phyloP scores from a whole-genome alignment of 352 stramenopile genomes.

The Globisporangium iwayamae region DNA sequence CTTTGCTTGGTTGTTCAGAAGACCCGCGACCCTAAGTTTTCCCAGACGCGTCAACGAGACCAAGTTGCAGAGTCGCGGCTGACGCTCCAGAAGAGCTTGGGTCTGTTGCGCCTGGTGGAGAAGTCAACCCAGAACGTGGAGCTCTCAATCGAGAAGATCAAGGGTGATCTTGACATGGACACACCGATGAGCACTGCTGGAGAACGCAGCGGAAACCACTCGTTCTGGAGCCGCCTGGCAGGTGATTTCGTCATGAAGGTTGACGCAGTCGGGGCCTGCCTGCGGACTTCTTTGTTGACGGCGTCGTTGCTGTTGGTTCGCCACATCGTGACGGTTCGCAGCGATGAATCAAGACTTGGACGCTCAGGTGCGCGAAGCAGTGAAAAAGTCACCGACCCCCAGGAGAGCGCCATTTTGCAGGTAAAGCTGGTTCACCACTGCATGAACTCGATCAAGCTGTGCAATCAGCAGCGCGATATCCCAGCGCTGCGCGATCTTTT shows the following conservation, averaged over 20 bases:
- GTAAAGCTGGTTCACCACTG: conserved; percentile 58
- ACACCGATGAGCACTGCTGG: conserved; percentile 3
- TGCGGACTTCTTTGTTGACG: conserved; percentile 50
- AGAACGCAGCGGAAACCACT: neutral
- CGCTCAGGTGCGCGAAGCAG: neutral
- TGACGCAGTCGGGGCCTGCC: conserved; percentile 19
- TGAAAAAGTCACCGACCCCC: conserved; percentile 9
- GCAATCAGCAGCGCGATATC: conserved; percentile 24
- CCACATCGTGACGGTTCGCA: conserved; percentile 34
- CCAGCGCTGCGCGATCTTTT: conserved; percentile 29
- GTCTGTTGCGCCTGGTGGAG: conserved; percentile 30
- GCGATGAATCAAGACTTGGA: neutral
- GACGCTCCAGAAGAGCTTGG: conserved; percentile 26
- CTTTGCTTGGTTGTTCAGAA: conserved; percentile 55
- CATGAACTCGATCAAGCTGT: conserved; percentile 44
- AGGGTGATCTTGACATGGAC: conserved; percentile 11
- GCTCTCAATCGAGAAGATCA: conserved; percentile 17
- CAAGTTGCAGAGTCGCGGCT: conserved; percentile 18
- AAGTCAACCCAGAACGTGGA: conserved; percentile 22
- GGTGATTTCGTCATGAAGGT: conserved; percentile 26
- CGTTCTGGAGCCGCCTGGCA: conserved; percentile 31
- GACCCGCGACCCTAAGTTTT: conserved; percentile 57
- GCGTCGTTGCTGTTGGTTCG: conserved; percentile 45
- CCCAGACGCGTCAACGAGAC: conserved; percentile 40
- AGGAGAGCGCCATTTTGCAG: conserved; percentile 24